Evolutionary conservation across 345 rosid species (phyloP).

Genomic region (Xanthoceras sorbifolium): DNA sequence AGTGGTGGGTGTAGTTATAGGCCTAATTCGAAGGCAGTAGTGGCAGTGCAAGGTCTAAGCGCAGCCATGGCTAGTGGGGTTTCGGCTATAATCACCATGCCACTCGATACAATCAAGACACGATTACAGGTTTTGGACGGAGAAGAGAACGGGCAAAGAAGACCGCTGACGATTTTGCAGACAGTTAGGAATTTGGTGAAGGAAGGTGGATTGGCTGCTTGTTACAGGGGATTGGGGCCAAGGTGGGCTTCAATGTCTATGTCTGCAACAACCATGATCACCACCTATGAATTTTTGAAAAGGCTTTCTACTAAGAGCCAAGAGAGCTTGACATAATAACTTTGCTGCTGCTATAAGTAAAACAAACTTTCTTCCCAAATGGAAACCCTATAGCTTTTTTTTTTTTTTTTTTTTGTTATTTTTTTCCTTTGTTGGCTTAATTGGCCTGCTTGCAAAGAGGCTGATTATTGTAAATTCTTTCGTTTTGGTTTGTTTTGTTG

Average conservation of each 20-base stretch:
- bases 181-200: slow-evolving; percentile 55
- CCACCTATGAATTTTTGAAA: slow-evolving; percentile 85
- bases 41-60: slow-evolving; percentile 68
- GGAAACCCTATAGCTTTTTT: neutral
- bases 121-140: slow-evolving; percentile 78
- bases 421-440: neutral
- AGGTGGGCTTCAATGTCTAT: slow-evolving; percentile 93
- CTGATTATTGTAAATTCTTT: slow-evolving; percentile 25
- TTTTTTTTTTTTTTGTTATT: slow-evolving; percentile 16
- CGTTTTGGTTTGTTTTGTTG: neutral
- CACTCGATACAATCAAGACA: slow-evolving; percentile 84
- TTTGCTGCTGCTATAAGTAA: neutral
- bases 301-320: slow-evolving; percentile 68
- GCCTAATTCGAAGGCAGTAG: slow-evolving; percentile 42
- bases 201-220: slow-evolving; percentile 80
- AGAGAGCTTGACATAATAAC: slow-evolving; percentile 22
- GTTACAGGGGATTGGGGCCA: slow-evolving; percentile 89
- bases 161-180: slow-evolving; percentile 60
- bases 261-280: slow-evolving; percentile 89
- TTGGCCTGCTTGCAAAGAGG: slow-evolving; percentile 13
- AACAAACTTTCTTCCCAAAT: neutral
- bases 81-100: slow-evolving; percentile 80
- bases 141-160: slow-evolving; percentile 65
- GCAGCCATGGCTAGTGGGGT: slow-evolving; percentile 86
- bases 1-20: slow-evolving; percentile 25